phyloP scores from a whole-genome alignment of 2,329 filamentous ascomycete genomes.

The Fusarium dlaminii region DNA sequence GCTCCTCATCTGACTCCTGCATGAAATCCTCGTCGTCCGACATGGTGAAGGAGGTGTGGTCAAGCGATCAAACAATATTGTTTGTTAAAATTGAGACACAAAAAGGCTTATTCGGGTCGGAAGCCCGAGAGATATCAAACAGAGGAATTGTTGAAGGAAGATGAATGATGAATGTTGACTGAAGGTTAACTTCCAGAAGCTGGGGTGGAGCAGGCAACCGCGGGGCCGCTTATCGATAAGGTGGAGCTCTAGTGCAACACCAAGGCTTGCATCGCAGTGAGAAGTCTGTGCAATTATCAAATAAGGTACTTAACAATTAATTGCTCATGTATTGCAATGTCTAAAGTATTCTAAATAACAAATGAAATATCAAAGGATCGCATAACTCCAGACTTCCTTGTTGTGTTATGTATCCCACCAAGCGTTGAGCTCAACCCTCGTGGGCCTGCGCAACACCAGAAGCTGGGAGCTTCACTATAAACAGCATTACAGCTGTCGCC shows the following conservation, averaged over 20 bases:
- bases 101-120: background rate
- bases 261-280: background rate
- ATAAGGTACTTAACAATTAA: background rate
- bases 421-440: background rate
- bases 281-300: background rate
- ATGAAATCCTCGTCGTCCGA: constrained; percentile 63
- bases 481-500: constrained; percentile 45
- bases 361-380: background rate
- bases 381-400: background rate
- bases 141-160: constrained; percentile 3
- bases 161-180: constrained; percentile 20
- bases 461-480: constrained; percentile 42
- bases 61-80: background rate
- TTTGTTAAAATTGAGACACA: background rate
- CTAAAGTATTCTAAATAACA: background rate
- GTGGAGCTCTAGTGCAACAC: background rate
- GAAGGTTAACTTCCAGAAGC: constrained; percentile 14
- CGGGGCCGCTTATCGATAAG: constrained; percentile 42
- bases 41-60: constrained; percentile 47
- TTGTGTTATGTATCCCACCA: background rate
- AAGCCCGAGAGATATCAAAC: background rate
- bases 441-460: constrained; percentile 29
- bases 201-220: constrained; percentile 39
- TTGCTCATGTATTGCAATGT: background rate
- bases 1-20: constrained; percentile 59